Base-by-base conservation (phyloP, 139 green algal species). In the Picochlorum sp. region DNA sequence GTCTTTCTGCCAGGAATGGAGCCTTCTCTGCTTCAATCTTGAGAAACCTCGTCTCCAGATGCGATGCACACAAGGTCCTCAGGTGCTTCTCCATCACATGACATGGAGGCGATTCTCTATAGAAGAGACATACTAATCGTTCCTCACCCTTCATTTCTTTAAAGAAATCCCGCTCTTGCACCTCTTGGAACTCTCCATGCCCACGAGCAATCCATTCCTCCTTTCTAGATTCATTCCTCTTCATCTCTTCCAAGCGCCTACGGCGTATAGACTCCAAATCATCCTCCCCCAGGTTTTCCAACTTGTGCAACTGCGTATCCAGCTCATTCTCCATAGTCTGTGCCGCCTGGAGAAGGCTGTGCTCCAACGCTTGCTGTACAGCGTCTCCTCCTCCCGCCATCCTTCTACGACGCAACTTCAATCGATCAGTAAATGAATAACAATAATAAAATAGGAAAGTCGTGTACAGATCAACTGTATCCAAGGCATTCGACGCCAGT, bases 1-100 rank as follows among this genome's bases (percentile, higher is more conserved):
- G 64, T 60, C 77, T 77, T 16, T 94, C 91, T 24, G 81, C 88
- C 16, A 97, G 70, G 72, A 90, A 97, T 11, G 90, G 90, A 34
- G 78, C 79, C 81, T 98, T 97, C 77, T 98, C 92, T 44, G 92
- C 92, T 72, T 97, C 79, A 52, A 98, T 88, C 79, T 89, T 82
- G 38, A 91, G 51, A 68, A 97, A 95, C 68, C 91, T 94, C 16
- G 89, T 96, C 63, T 97, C 89, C 38, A 95, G 49, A 76, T 79
- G 72, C 6, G 26, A 47, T 18, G 18, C 32, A 6, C 62, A 63
- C 56, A 79, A 61, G 38, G 62, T 18, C 7, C 34, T 24, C 32
- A 79, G 28, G 56, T 79, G 72, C 69, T 78, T 78, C 51, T 79
- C 69, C 37, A 79, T 63, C 3, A 93, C 86, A 85, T 96, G 88